phyloP scores from a whole-genome alignment of 352 stramenopile genomes.

The Paralagenidium karlingii region DNA sequence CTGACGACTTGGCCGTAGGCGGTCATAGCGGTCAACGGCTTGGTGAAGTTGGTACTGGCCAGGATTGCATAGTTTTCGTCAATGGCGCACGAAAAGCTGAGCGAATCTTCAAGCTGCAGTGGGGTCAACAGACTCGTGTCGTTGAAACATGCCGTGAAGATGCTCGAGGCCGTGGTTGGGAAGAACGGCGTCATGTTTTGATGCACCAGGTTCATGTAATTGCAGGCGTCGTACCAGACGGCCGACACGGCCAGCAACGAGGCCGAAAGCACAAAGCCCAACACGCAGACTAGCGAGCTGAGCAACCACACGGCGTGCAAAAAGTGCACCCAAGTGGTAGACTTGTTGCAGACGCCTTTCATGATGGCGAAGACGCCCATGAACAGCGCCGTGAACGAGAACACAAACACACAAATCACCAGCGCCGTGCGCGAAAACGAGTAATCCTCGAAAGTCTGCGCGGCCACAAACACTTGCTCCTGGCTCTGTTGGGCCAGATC shows the following conservation, averaged over 20 bases:
- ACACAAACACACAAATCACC: constrained; percentile 68
- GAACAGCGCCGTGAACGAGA: constrained; percentile 50
- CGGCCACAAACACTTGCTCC: constrained; percentile 37
- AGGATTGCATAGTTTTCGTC: constrained; percentile 43
- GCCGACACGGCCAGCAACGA: constrained; percentile 60
- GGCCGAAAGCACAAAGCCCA: constrained; percentile 63
- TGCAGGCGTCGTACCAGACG: constrained; percentile 70
- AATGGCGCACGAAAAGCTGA: constrained; percentile 51
- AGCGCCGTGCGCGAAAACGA: constrained; percentile 62
- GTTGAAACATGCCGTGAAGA: constrained; percentile 65
- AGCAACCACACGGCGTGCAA: constrained; percentile 66
- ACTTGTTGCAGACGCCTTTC: constrained; percentile 63
- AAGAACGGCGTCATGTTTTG: constrained; percentile 62
- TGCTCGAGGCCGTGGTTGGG: constrained; percentile 28
- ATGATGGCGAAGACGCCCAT: constrained; percentile 54
- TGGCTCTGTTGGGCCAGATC: constrained; percentile 42
- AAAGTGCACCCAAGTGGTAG: constrained; percentile 57
- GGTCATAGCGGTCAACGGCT: constrained; percentile 17
- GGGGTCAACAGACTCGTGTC: constrained; percentile 44
- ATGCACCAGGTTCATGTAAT: constrained; percentile 74
- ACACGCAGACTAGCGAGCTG: constrained; percentile 56
- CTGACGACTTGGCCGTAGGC: constrained; percentile 33
- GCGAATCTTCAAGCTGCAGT: constrained; percentile 25
- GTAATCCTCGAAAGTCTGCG: constrained; percentile 55
- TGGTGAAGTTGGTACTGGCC: constrained; percentile 22